Evolutionary conservation across 768 basidiomycete species (phyloP).

Genomic region (Lentinula aciculospora): DNA sequence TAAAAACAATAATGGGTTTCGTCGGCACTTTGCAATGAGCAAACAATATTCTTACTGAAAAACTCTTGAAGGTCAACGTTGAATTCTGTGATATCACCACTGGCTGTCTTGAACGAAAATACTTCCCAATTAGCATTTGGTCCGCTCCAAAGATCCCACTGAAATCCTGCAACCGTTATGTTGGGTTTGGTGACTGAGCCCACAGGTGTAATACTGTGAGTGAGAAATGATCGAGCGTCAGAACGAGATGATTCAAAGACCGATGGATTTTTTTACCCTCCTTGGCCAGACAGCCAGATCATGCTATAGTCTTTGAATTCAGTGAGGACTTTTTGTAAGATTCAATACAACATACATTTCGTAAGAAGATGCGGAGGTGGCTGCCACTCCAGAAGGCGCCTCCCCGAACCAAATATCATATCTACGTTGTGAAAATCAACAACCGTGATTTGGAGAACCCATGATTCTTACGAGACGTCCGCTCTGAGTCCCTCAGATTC

Average conservation of each 20-base stretch:
- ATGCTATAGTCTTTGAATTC: conserved; percentile 26
- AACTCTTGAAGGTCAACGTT: conserved; percentile 47
- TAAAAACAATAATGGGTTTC: conserved; percentile 13
- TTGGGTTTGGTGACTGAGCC: conserved; percentile 40
- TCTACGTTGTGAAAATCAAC: conserved; percentile 14
- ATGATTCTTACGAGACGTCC: conserved; percentile 39
- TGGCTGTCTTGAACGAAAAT: conserved; percentile 45
- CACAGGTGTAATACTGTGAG: conserved; percentile 47
- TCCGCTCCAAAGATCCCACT: conserved; percentile 54
- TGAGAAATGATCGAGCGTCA: not conserved
- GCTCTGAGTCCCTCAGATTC: conserved; percentile 42
- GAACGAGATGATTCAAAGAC: not conserved
- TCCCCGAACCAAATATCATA: conserved; percentile 53
- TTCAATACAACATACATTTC: conserved; percentile 38
- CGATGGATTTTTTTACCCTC: conserved; percentile 33
- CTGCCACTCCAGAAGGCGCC: conserved; percentile 36
- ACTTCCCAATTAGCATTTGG: conserved; percentile 52
- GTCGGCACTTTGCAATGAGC: not conserved
- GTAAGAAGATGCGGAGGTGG: conserved; percentile 39
- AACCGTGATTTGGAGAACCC: not conserved
- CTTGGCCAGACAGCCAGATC: conserved; percentile 56
- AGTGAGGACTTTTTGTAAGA: not conserved
- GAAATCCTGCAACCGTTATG: conserved; percentile 38
- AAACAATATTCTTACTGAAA: conserved; percentile 34
- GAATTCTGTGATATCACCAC: conserved; percentile 46